These are phyloP conservation scores for Fusarium decemcellulare DNA, from an alignment of 2,329 filamentous ascomycete genomes.

Conservation along the genomic window DNA sequence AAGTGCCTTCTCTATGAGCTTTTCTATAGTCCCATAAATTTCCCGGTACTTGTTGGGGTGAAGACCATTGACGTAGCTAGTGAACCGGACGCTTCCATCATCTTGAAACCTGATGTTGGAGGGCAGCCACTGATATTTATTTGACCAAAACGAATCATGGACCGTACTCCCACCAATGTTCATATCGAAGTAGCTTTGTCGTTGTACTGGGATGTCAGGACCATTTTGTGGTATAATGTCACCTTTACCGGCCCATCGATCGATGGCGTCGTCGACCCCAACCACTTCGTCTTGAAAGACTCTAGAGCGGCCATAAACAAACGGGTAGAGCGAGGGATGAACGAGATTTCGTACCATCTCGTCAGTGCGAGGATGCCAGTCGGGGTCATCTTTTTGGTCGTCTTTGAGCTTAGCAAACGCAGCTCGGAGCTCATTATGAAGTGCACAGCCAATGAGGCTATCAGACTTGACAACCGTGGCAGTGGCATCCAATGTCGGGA, in stretches of 20 bases:
- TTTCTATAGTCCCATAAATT: slow-evolving; percentile 55
- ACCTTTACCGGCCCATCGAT: slow-evolving; percentile 40
- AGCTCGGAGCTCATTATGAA: slow-evolving; percentile 20
- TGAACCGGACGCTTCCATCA: slow-evolving; percentile 51
- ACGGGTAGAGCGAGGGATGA: slow-evolving; percentile 39
- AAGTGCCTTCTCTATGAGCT: slow-evolving; percentile 53
- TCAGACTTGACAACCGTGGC: slow-evolving; percentile 44
- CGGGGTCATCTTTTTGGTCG: slow-evolving; percentile 31
- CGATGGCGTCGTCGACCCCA: slow-evolving; percentile 37
- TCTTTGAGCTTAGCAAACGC: slow-evolving; percentile 37
- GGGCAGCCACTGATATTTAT: slow-evolving; percentile 46
- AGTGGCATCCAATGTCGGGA: slow-evolving; percentile 48
- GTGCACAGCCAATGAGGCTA: slow-evolving; percentile 11
- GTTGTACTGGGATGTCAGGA: too few species aligned
- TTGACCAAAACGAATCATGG: slow-evolving; percentile 63
- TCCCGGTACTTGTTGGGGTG: slow-evolving; percentile 52
- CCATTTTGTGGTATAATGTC: slow-evolving; percentile 45
- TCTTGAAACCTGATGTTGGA: slow-evolving; percentile 56
- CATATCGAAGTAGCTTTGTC: slow-evolving; percentile 53
- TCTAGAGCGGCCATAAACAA: slow-evolving; percentile 42
- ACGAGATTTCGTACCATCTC: slow-evolving; percentile 28
- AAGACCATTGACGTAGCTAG: slow-evolving; percentile 63
- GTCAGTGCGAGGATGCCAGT: slow-evolving; percentile 29
- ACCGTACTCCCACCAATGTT: slow-evolving; percentile 65
- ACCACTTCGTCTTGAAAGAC: slow-evolving; percentile 54